Evolutionary conservation across 768 basidiomycete species (phyloP), one percentile per base, ranked within the genome.

Genomic region (Tylopilus subfusipes): DNA sequence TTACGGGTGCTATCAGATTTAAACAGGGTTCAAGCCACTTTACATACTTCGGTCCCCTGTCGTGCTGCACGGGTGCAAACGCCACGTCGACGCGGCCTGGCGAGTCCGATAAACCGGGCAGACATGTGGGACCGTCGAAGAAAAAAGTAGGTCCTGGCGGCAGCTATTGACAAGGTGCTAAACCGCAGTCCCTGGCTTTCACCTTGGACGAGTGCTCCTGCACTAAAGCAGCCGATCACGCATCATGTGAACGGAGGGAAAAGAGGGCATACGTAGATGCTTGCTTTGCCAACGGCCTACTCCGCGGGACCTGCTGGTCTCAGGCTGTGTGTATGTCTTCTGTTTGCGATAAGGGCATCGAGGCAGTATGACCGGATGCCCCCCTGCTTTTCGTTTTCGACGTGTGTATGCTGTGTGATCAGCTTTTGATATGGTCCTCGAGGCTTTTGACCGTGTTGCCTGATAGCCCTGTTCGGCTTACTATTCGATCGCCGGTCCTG

Each of bases 1-100:
- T 11, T n/a, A n/a, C n/a, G 44, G 27, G n/a, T 19, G 21, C 29
- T 39, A 21, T 30, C 52, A 42, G 45, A 48, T 42, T 12, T 3
- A 34, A 47, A 36, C 52, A 64, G 53, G 63, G 60, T 52, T 29
- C 9, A 31, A 40, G 36, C 19, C 43, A 53, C 52, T 55, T n/a
- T 62, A 55, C 42, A 16, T 53, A 31, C 21, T 3, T 19, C 5
- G 6, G 29, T 49, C 48, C 48, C 48, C 52, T 36, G 34, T 36
- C 18, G 39, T 22, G 5, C 25, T 16, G 42, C 25, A 22, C 48
- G 25, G 21, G 22, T 22, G 29, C 11, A 19, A 22, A 30, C n/a
- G 22, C 18, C 44, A 42, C 34, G 19, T 43, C 29, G 21, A 48
- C 2, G 25, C 21, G 48, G 27, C 19, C 9, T 36, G 29, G 39